A percentile compares a stretch with the other conserved stretches of the same genome.
Conservation (phyloP, 805 yeast genomes). For the Candida tallmaniae region DNA sequence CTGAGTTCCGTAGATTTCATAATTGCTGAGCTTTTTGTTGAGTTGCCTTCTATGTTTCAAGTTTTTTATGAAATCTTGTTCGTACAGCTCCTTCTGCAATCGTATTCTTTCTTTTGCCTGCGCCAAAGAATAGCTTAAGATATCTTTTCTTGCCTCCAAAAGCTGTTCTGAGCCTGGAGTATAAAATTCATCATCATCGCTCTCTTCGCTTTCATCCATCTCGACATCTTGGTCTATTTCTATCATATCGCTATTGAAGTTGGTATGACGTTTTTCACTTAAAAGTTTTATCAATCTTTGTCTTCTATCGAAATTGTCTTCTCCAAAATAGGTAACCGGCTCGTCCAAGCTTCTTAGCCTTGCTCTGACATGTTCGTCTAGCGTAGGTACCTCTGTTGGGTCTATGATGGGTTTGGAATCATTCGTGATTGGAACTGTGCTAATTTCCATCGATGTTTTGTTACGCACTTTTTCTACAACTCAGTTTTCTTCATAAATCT, state of each 20-base stretch:
- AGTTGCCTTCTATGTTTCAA: constrained; percentile 45
- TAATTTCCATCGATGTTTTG: background rate
- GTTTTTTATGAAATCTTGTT: constrained; percentile 35
- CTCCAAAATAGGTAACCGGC: constrained; percentile 56
- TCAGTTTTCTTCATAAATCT: no score
- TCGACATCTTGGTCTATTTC: constrained; percentile 38
- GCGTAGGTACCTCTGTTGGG: constrained; percentile 46
- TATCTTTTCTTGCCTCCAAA: constrained; percentile 43
- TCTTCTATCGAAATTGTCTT: constrained; percentile 57
- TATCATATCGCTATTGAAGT: constrained; percentile 9
- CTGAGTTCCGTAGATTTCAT: constrained; percentile 63
- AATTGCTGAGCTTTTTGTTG: constrained; percentile 25
- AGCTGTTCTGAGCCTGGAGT: constrained; percentile 70
- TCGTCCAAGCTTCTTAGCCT: constrained; percentile 47
- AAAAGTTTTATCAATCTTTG: constrained; percentile 50
- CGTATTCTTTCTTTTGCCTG: constrained; percentile 41
- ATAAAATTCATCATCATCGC: constrained; percentile 69
- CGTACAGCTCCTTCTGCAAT: constrained; percentile 23
- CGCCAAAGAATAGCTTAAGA: constrained; percentile 50
- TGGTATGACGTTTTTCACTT: constrained; percentile 15
- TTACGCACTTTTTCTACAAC: no score
- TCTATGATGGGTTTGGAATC: constrained; percentile 1
- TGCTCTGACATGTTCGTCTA: constrained; percentile 57
- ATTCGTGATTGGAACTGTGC: constrained; percentile 3
- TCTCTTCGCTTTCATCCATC: constrained; percentile 28